phyloP scores from a whole-genome alignment of 768 basidiomycete genomes.

The Podaxis sp. region DNA sequence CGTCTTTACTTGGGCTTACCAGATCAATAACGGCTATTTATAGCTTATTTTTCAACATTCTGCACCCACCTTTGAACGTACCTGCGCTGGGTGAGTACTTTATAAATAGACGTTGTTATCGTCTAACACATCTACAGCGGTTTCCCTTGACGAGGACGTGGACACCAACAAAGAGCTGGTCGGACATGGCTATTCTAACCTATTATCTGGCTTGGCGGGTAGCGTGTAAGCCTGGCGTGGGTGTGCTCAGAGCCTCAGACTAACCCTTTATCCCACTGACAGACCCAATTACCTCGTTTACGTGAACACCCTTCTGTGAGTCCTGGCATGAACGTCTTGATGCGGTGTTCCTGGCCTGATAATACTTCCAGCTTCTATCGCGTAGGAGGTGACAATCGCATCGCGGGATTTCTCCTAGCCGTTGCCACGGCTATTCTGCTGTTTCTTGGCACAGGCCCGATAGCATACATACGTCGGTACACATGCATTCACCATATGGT shows the following conservation, averaged over 20 bases:
- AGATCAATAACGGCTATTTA: not conserved
- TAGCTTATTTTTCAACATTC: conserved; percentile 79
- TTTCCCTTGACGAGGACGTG: conserved; percentile 85
- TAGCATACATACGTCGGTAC: conserved; percentile 85
- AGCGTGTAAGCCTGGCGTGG: conserved; percentile 50
- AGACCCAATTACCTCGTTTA: conserved; percentile 88
- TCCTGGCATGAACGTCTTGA: not conserved
- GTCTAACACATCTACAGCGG: conserved; percentile 44
- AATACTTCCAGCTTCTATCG: conserved; percentile 72
- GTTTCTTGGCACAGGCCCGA: conserved; percentile 82
- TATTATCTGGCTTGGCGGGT: conserved; percentile 76
- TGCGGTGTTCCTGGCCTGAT: not conserved
- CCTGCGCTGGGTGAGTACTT: conserved; percentile 70
- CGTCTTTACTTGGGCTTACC: not conserved
- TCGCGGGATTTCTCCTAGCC: conserved; percentile 86
- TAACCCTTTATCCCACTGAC: not conserved
- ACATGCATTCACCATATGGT: not conserved
- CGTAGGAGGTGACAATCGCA: conserved; percentile 82
- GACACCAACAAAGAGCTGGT: conserved; percentile 92
- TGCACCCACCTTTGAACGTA: conserved; percentile 86
- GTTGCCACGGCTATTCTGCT: conserved; percentile 68
- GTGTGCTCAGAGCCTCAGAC: not conserved
- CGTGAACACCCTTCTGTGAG: conserved; percentile 78
- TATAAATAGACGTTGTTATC: not conserved
- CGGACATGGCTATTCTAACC: conserved; percentile 89